phyloP scores from a whole-genome alignment of 495 filamentous ascomycete genomes.

The Tuber aestivum region DNA sequence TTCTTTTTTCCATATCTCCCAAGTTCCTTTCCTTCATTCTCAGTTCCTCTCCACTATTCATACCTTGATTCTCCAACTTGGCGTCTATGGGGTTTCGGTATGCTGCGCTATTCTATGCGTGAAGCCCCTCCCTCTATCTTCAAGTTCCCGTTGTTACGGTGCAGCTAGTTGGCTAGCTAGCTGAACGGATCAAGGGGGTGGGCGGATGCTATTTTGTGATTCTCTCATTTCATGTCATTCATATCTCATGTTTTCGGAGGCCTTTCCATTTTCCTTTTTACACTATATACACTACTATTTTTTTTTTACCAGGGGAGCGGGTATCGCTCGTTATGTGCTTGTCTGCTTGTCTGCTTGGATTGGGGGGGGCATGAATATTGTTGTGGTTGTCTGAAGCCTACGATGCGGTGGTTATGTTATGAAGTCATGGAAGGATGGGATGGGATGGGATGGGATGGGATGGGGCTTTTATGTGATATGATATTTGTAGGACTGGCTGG shows the following conservation, averaged over 20 bases:
- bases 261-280: not conserved
- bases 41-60: not conserved
- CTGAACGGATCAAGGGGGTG: not conserved
- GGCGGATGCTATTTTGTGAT: constrained; percentile 7
- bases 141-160: not conserved
- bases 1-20: not conserved
- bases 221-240: not conserved
- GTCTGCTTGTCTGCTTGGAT: not conserved
- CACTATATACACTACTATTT: not conserved
- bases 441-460: not conserved
- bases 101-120: not conserved
- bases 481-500: not conserved
- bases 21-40: constrained; percentile 8
- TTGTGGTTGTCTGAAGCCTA: not conserved
- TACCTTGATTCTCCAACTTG: not conserved
- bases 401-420: not conserved
- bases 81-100: not conserved
- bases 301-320: not conserved
- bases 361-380: not conserved
- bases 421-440: not conserved
- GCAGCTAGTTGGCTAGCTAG: not conserved
- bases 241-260: not conserved
- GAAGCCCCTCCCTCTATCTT: constrained; percentile 3
- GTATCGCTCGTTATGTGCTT: not conserved
- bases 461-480: not conserved